A percentile compares a stretch with the other conserved stretches of the same genome.
phyloP scores from a whole-genome alignment of 331 rosid species.

The Saraca asoca region DNA sequence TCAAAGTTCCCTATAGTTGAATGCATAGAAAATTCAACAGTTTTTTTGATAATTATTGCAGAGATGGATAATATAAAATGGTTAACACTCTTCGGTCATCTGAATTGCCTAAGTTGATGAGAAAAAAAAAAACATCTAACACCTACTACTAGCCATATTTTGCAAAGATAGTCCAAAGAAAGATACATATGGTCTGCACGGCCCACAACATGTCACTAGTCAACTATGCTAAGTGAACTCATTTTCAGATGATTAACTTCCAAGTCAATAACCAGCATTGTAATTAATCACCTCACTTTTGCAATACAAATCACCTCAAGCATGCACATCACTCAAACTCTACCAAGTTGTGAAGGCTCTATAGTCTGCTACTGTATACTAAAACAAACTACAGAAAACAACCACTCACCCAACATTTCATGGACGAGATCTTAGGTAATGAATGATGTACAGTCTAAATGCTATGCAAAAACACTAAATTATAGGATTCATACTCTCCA shows the following conservation, averaged over 20 bases:
- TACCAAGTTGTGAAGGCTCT: not conserved
- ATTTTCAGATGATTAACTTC: conserved; percentile 11
- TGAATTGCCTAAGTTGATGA: conserved; percentile 6
- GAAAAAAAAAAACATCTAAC: conserved; percentile 6
- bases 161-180: no score
- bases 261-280: not conserved
- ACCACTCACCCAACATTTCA: not conserved
- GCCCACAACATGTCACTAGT: not conserved
- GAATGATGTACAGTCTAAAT: not conserved
- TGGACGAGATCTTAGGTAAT: conserved; percentile 25
- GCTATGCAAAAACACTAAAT: not conserved
- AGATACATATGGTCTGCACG: not conserved
- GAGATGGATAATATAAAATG: not conserved
- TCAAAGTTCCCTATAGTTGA: not conserved
- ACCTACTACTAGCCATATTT: not conserved
- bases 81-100: conserved; percentile 14
- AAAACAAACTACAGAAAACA: conserved; percentile 16
- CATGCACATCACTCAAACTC: conserved; percentile 25
- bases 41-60: conserved; percentile 6
- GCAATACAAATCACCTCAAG: conserved; percentile 14
- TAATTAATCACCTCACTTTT: not conserved
- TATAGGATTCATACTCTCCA: conserved; percentile 1
- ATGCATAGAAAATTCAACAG: conserved; percentile 14
- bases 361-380: conserved; percentile 25
- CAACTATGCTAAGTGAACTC: conserved; percentile 14